Percentiles rank a stretch among this genome's conserved stretches.
Evolutionary conservation across 2,329 filamentous ascomycete genomes (phyloP).

Genomic region (Pseudogymnoascus sp.): DNA sequence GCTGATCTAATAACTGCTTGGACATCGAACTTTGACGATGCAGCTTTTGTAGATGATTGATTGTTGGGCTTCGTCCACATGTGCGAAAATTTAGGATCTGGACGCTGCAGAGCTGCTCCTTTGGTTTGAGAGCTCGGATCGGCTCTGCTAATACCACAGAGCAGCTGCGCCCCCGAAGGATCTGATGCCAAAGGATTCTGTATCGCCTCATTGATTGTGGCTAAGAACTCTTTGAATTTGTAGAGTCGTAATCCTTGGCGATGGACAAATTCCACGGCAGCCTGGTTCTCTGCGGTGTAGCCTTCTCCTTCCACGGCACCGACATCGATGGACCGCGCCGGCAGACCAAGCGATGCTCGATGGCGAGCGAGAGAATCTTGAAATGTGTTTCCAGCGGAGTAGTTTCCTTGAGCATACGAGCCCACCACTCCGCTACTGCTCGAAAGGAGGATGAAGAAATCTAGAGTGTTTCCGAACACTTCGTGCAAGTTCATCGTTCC

Average conservation of each 20-base stretch:
- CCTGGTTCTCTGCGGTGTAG: slow-evolving; percentile 17
- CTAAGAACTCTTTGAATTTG: slow-evolving; percentile 18
- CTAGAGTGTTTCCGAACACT: not conserved
- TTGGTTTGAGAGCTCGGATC: not conserved
- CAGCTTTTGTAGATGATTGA: not conserved
- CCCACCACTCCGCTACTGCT: not conserved
- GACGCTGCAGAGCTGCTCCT: not conserved
- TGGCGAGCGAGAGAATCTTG: slow-evolving; percentile 12
- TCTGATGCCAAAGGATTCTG: not conserved
- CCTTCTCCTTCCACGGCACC: slow-evolving; percentile 6
- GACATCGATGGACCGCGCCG: slow-evolving; percentile 20
- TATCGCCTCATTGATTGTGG: slow-evolving; percentile 21
- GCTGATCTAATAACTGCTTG: not conserved
- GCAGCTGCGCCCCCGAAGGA: not conserved
- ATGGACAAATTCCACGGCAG: slow-evolving; percentile 5
- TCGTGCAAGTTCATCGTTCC: slow-evolving; percentile 15
- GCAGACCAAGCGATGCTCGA: not conserved
- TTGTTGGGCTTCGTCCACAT: not conserved
- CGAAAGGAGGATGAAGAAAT: slow-evolving; percentile 13
- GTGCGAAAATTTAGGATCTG: not conserved
- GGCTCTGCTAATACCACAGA: not conserved
- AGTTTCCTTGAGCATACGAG: slow-evolving; percentile 11
- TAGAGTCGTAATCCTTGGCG: slow-evolving; percentile 14
- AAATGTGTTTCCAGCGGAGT: slow-evolving; percentile 12
- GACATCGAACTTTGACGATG: not conserved